Base-by-base conservation (phyloP, 2,329 filamentous ascomycete species). In the Penicillium italicum region DNA sequence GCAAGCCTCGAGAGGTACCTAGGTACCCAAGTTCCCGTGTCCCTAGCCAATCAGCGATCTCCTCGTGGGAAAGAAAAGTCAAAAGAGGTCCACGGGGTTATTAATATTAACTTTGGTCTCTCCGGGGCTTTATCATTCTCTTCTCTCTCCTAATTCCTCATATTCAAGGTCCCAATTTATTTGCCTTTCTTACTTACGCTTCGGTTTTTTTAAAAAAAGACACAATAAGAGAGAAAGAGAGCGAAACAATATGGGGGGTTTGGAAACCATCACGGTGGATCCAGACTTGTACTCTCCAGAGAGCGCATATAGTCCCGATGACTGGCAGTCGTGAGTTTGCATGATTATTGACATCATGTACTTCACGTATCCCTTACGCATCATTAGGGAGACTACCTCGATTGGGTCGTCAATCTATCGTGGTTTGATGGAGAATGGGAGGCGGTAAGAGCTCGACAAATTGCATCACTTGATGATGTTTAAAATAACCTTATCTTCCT, bases 271-370 rank as follows among this genome's bases (percentile, higher is more conserved):
- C 33, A 26, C 38, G 4, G 46, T 55, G 6, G 52, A 55, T 34
- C 45, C 40, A 31, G 45, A 44, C 12, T n/a, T 55, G 20, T 55
- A 55, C 40, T 20, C 38, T 2, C 37, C 37, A 18, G 20, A 24
- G 5, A 9, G 37, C 9, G 8, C n/a, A 6, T 42, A 43, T 31
- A 38, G 30, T 26, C 52, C 52, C 31, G 46, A 55, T 30, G 52
- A 55, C 38, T 55, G 52, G 52, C 45, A 38, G 16, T 55, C 52
- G 52, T 55, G 45, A 55, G 52, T 55, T 50, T 33, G 26, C 41
- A 37, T 6, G 22, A 45, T 24, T 9, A 4, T 31, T n/a, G 10
- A n/a, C 4, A n/a, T 30, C 5, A 5, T 40, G 4, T n/a, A n/a
- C 20, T 24, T 22, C 14, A 44, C 4, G 10, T 26, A 8, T 44